phyloP scores from a whole-genome alignment of 164 flowering plant genomes.

The Berberis thunbergii region DNA sequence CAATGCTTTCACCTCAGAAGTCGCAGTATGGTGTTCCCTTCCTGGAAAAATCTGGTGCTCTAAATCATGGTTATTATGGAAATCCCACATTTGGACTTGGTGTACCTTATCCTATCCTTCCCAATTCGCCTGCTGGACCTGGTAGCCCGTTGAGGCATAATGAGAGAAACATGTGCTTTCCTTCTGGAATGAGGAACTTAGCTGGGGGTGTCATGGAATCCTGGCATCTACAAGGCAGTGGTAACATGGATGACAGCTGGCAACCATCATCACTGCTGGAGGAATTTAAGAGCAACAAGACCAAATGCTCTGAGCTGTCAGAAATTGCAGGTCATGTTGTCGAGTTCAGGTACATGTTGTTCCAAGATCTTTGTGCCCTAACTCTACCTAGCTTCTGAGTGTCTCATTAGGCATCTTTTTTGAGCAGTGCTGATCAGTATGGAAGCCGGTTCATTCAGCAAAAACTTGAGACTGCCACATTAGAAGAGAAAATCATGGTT shows the following conservation, averaged over 20 bases:
- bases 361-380: neutral
- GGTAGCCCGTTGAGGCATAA: slow-evolving; percentile 54
- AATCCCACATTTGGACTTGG: slow-evolving; percentile 55
- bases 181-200: slow-evolving; percentile 64
- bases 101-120: slow-evolving; percentile 58
- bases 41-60: slow-evolving; percentile 40
- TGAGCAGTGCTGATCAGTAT: slow-evolving; percentile 85
- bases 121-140: slow-evolving; percentile 51
- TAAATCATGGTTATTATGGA: slow-evolving; percentile 50
- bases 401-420: slow-evolving; percentile 8
- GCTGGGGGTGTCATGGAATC: slow-evolving; percentile 53
- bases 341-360: slow-evolving; percentile 66
- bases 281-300: slow-evolving; percentile 84
- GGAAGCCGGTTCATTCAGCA: slow-evolving; percentile 99
- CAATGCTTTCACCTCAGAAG: slow-evolving; percentile 55
- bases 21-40: slow-evolving; percentile 54
- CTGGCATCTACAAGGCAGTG: slow-evolving; percentile 55
- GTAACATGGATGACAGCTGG: slow-evolving; percentile 41
- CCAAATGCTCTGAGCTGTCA: slow-evolving; percentile 77
- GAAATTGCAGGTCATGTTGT: slow-evolving; percentile 90
- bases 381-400: neutral
- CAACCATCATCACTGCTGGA: slow-evolving; percentile 68
- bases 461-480: slow-evolving; percentile 85
- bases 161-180: slow-evolving; percentile 47
- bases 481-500: slow-evolving; percentile 83